Base-by-base conservation (phyloP, 768 basidiomycete genomes). In the Trametes cingulata region DNA sequence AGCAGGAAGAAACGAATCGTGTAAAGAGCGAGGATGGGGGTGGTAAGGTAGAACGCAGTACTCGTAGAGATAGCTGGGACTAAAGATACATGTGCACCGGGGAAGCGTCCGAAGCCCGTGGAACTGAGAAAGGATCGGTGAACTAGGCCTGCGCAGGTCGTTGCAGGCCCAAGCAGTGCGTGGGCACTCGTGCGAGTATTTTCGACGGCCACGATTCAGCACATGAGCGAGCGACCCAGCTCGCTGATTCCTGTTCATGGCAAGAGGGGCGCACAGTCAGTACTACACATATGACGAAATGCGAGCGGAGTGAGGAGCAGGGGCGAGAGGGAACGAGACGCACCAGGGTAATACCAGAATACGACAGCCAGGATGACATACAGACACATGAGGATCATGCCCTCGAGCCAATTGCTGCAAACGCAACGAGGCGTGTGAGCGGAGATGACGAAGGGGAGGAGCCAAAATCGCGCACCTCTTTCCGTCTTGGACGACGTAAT, bases 401-500 rank as follows among this genome's bases (percentile, higher is more conserved):
- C 93, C 72, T 96, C 94, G 20, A 97, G 78, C 86, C 94, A 97
- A 71, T 95, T 96, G 49, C 66, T 59, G 43, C 24, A 22, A 27
- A 19, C 19, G 14, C 45, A 46, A 45, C 20, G 54, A 35, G 35
- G 35, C 35, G 48, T 45, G 37, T 46, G 12, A 51, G 37, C 49
- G 48, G 50, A 42, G 24, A 56, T 52, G 46, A 20, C 12, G 19
- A 14, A 20, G 15, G 35, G 13, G 19, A 35, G 17, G 19, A 17
- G 15, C 29, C 17, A 25, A 47, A 40, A 24, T 39, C 22, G n/a
- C 61, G 52, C 57, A 63, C 61, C 87, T 90, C 70, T 85, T 90
- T 7, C 93, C 93, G 67, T 97, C 95, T 52, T 85, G 82, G 2
- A 95, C 82, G n/a, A 87, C 85, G 70, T 91, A 92, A 69, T 90